Evolutionary conservation across 306 rosid genomes (phyloP).

Genomic region (Albizia julibrissin): DNA sequence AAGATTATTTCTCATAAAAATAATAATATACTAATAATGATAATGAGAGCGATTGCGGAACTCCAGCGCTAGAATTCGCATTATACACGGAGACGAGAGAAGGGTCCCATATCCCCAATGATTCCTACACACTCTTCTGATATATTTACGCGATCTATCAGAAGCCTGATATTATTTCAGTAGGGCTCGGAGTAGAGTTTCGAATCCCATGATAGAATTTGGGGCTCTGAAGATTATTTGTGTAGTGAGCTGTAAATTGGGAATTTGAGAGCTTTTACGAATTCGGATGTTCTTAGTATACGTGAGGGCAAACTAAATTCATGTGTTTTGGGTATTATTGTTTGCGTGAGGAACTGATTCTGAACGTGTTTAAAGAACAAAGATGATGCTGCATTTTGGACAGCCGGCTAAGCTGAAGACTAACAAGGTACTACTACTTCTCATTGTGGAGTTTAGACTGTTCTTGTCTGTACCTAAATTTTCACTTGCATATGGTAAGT

Average conservation of each 20-base stretch:
- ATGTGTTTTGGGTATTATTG: neutral
- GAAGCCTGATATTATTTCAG: neutral
- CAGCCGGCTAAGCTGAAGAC: conserved; percentile 73
- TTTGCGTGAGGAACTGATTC: neutral
- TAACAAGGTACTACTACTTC: conserved; percentile 48
- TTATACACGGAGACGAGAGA: neutral
- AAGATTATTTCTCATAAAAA: neutral
- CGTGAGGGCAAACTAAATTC: neutral
- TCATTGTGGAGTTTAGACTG: neutral
- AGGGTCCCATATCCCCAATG: neutral
- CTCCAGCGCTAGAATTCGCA: neutral
- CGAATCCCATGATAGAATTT: neutral
- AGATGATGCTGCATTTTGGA: conserved; percentile 69
- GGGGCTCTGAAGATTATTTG: neutral
- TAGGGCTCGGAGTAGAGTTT: neutral
- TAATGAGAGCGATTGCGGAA: neutral
- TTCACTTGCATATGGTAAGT: neutral
- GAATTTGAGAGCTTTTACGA: neutral
- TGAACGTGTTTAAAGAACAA: neutral
- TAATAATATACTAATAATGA: neutral
- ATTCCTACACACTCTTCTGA: neutral
- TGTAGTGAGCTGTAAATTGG: neutral
- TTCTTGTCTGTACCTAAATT: neutral
- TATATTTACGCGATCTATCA: neutral
- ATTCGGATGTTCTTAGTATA: neutral